Conservation (phyloP, 768 basidiomycete genomes). For the Mrakia gelida region DNA sequence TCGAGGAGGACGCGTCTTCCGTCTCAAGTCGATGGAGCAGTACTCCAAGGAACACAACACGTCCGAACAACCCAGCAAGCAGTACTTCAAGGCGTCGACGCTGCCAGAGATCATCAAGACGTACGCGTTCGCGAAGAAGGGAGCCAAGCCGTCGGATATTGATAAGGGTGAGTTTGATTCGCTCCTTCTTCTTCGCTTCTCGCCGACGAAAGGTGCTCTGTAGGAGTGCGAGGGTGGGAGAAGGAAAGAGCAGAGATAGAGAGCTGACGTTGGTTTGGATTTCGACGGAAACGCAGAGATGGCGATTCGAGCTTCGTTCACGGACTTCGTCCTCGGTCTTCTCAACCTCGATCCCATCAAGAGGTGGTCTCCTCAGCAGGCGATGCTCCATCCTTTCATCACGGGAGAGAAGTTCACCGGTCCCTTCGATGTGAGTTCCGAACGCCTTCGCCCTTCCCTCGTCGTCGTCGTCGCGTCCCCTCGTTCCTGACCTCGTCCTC, state of each 20-base stretch:
- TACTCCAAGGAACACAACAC: conserved; percentile 92
- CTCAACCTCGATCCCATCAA: conserved; percentile 91
- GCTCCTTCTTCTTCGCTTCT: not conserved
- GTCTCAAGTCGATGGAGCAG: conserved; percentile 83
- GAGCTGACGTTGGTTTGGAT: not conserved
- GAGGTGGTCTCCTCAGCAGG: conserved; percentile 96
- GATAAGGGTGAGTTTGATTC: conserved; percentile 67
- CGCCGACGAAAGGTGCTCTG: not conserved
- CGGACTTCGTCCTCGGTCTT: conserved; percentile 94
- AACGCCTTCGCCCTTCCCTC: not conserved
- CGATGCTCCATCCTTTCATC: conserved; percentile 91
- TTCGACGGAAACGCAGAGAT: conserved; percentile 58
- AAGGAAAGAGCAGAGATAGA: not conserved
- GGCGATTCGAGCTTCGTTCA: conserved; percentile 88
- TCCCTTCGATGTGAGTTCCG: conserved; percentile 42
- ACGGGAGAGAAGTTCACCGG: conserved; percentile 87
- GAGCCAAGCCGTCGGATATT: conserved; percentile 65
- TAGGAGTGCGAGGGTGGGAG: not conserved
- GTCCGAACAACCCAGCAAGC: conserved; percentile 96
- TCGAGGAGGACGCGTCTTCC: conserved; percentile 23
- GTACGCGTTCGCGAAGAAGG: conserved; percentile 86
- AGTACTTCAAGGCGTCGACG: conserved; percentile 93
- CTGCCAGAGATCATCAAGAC: conserved; percentile 93
- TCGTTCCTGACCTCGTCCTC: conserved; percentile 26
- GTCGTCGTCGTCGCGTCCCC: conserved; percentile 1